Evolutionary conservation across 2,329 filamentous ascomycete species (phyloP).

Genomic region (Colletotrichum incanum): DNA sequence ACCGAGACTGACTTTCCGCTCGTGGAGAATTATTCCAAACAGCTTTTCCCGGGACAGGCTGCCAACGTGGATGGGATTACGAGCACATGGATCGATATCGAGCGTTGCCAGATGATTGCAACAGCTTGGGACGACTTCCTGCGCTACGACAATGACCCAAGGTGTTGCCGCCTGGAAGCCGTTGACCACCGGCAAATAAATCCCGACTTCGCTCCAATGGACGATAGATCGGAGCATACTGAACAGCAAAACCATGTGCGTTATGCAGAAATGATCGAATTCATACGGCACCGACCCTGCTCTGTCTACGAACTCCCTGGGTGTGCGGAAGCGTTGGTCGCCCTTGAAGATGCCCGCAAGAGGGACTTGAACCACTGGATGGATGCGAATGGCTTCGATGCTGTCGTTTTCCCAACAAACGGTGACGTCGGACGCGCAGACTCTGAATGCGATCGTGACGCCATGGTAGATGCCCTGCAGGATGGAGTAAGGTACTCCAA

Average conservation of each 20-base stretch:
- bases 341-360: slow-evolving; percentile 32
- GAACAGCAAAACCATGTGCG: slow-evolving; percentile 40
- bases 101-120: slow-evolving; percentile 58
- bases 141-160: slow-evolving; percentile 56
- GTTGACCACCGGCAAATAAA: slow-evolving; percentile 57
- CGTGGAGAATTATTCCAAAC: slow-evolving; percentile 28
- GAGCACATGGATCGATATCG: slow-evolving; percentile 55
- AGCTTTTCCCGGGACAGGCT: slow-evolving; percentile 21
- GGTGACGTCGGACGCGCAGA: slow-evolving; percentile 30
- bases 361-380: slow-evolving; percentile 35
- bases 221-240: slow-evolving; percentile 21
- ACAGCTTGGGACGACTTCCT: slow-evolving; percentile 68
- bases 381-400: slow-evolving; percentile 32
- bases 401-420: slow-evolving; percentile 30
- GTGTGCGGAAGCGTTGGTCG: slow-evolving; percentile 20
- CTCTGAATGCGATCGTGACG: too few relatives aligned
- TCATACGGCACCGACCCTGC: slow-evolving; percentile 9
- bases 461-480: too few relatives aligned
- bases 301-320: slow-evolving; percentile 19
- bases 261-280: slow-evolving; percentile 35
- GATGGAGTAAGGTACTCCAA: too few relatives aligned
- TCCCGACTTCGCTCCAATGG: slow-evolving; percentile 35
- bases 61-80: slow-evolving; percentile 45
- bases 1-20: slow-evolving; percentile 48
- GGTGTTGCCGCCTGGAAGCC: slow-evolving; percentile 54